These are phyloP conservation scores for Hemisphaericaspora xylofermentans DNA, from an alignment of 1,139 yeast species.

Conservation along the genomic window DNA sequence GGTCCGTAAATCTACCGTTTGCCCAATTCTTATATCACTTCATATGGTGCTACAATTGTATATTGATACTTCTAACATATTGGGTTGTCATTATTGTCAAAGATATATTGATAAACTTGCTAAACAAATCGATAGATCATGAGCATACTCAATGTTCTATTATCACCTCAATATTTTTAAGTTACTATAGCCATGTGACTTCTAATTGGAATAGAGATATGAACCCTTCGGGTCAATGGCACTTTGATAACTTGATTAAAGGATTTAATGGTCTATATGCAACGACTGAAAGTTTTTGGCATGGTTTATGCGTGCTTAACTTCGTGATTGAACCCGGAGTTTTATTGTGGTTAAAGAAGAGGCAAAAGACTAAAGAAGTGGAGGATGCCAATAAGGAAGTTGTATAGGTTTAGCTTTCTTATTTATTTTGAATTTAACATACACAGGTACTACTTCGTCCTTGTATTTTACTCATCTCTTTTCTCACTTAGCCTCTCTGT, in stretches of 20 bases:
- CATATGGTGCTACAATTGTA: conserved; percentile 25
- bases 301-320: conserved; percentile 23
- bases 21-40: conserved; percentile 16
- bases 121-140: conserved; percentile 7
- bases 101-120: conserved; percentile 24
- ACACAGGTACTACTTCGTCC: too few relatives aligned
- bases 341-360: conserved; percentile 3
- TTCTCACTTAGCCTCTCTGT: too few relatives aligned
- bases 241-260: neutral
- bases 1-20: conserved; percentile 1
- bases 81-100: conserved; percentile 19
- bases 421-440: too few relatives aligned
- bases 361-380: neutral
- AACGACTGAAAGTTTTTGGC: conserved; percentile 17
- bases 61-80: conserved; percentile 17
- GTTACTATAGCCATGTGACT: conserved; percentile 1
- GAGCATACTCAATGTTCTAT: neutral
- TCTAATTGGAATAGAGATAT: neutral
- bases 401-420: neutral
- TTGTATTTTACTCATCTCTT: neutral
- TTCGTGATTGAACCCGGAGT: conserved; percentile 25
- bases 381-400: neutral
- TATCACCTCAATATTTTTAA: conserved; percentile 3
- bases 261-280: conserved; percentile 4
- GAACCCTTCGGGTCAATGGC: neutral